Base-by-base conservation (phyloP, 495 filamentous ascomycete genomes). In the Annulohypoxylon moriforme region DNA sequence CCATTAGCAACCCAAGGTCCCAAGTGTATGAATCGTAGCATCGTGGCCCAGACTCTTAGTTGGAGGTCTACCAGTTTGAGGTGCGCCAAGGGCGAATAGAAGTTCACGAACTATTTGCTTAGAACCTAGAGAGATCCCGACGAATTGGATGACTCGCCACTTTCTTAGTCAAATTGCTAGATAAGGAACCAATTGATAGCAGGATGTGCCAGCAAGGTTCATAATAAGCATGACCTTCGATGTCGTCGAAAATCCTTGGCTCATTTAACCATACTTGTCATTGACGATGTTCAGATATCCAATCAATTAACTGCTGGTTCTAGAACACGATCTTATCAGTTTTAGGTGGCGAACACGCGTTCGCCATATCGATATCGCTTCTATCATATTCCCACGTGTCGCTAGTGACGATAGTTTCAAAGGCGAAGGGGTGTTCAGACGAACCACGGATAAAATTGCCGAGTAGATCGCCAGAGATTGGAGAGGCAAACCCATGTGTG, bases 391-490 rank as follows among this genome's bases (percentile, higher is more conserved):
- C n/a, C 42, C 61, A 47, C 27, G 53, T 42, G 31, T 62, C 36
- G 58, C 38, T 34, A 29, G 22, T 34, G 53, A 62, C 67, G 47
- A 59, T 69, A 67, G 34, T 31, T 55, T 59, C 61, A 49, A 63
- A 31, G 10, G 47, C 46, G 52, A 63, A 31, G 29, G 58, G 33
- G 27, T n/a, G 24, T 47, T 9, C 34, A 33, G 29, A 52, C 20
- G 46, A 60, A 71, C 63, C 56, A 49, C 67, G 64, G 64, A 66
- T 59, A 64, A 52, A 58, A 40, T 61, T 70, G 55, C 72, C 60
- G 52, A 58, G 50, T 31, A 27, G 60, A 64, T 49, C 47, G 36
- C 36, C 40, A 29, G 29, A 55, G 50, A 38, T 49, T 57, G 36
- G 2, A 13, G 25, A 36, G 27, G 16, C 50, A 56, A n/a, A 65